Percentiles rank a stretch among this genome's conserved stretches.
Conservation (phyloP, 129 eudicot genomes). For the Chrysanthemum seticuspe region DNA sequence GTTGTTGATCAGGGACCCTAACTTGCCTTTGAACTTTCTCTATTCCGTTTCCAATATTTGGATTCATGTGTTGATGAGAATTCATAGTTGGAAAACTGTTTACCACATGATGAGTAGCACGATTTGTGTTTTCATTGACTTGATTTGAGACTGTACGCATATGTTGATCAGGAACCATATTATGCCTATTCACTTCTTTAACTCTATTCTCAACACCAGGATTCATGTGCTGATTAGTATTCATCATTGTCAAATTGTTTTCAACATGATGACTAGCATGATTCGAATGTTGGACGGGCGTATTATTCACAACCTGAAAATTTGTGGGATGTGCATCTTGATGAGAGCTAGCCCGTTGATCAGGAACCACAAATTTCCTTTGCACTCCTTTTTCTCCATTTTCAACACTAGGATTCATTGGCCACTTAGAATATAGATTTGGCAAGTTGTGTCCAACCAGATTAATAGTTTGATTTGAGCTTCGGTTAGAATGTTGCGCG, state of each 20-base stretch:
- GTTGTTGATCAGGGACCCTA: too few species aligned
- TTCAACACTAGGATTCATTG: background rate
- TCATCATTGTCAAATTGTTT: too few species aligned
- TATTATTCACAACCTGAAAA: background rate
- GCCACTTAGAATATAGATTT: background rate
- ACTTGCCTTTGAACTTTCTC: too few species aligned
- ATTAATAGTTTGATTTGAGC: background rate
- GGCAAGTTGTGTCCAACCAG: background rate
- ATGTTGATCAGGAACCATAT: background rate
- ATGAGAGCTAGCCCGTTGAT: conserved; percentile 5
- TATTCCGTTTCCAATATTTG: too few species aligned
- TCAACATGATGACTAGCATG: too few species aligned
- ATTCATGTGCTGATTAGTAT: background rate
- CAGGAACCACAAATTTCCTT: background rate
- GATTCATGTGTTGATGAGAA: too few species aligned
- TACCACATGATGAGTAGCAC: too few species aligned
- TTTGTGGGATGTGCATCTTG: background rate
- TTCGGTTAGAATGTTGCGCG: background rate
- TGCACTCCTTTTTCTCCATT: conserved; percentile 3
- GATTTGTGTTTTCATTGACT: too few species aligned
- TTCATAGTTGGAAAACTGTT: too few species aligned
- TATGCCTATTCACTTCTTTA: background rate
- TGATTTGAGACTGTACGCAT: too few species aligned
- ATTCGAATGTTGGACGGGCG: background rate
- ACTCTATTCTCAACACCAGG: background rate